A percentile compares a stretch with the other conserved stretches of the same genome.
Evolutionary conservation across 352 stramenopile genomes (phyloP).

Genomic region (Blastocystis sp.): DNA sequence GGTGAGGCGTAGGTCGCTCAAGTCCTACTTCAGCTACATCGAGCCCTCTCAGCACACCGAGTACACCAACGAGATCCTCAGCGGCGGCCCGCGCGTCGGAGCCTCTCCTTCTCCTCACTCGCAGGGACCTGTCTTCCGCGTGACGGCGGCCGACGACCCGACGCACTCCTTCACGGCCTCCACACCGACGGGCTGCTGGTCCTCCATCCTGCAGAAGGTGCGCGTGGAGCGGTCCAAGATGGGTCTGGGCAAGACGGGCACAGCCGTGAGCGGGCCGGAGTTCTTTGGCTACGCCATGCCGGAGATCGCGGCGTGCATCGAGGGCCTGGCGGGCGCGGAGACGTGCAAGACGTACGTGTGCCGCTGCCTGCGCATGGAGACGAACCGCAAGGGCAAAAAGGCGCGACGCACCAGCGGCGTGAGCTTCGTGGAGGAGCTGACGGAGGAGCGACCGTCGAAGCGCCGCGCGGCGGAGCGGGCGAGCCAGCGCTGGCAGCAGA

Average conservation of each 20-base stretch:
- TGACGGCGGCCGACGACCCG: constrained; percentile 39
- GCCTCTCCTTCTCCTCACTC: neutral
- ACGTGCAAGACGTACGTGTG: constrained; percentile 58
- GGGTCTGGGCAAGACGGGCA: constrained; percentile 63
- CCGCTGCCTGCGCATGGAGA: constrained; percentile 51
- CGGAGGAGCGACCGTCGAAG: constrained; percentile 36
- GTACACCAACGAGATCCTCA: constrained; percentile 63
- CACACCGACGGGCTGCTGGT: constrained; percentile 50
- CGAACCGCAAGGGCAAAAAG: neutral
- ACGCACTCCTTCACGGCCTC: neutral
- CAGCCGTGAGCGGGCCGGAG: constrained; percentile 63
- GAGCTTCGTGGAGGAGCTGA: neutral
- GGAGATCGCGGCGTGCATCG: constrained; percentile 63
- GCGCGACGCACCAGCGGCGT: neutral
- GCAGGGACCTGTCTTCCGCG: constrained; percentile 42
- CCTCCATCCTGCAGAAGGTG: constrained; percentile 40
- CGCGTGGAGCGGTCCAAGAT: constrained; percentile 12
- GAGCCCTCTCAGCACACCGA: constrained; percentile 31
- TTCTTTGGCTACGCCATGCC: constrained; percentile 69
- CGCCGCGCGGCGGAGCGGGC: constrained; percentile 33
- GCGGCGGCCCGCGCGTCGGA: neutral
- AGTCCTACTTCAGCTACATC: constrained; percentile 49
- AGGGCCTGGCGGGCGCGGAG: constrained; percentile 55
- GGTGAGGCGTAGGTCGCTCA: constrained; percentile 24
- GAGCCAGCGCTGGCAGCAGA: constrained; percentile 13